These are phyloP conservation scores for Phytophthora tubulina DNA, from an alignment of 352 stramenopile species.

Conservation along the genomic window DNA sequence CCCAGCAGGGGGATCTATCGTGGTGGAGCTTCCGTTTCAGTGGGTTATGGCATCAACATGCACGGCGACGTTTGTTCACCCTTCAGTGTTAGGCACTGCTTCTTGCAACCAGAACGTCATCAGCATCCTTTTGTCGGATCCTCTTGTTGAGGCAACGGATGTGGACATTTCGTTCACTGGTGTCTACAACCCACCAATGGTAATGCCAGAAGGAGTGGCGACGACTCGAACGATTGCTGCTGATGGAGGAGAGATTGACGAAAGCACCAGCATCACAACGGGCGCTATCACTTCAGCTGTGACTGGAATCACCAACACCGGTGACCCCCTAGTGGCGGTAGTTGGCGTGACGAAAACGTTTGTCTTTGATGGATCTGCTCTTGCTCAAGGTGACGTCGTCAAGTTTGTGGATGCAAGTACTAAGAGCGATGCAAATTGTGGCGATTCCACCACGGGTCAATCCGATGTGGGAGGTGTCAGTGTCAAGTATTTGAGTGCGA, in stretches of 20 bases:
- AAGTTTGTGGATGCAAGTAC: conserved; percentile 76
- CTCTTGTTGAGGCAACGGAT: conserved; percentile 45
- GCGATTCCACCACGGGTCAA: conserved; percentile 38
- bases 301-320: conserved; percentile 46
- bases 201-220: conserved; percentile 41
- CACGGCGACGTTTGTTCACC: conserved; percentile 43
- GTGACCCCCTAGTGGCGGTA: conserved; percentile 61
- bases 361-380: conserved; percentile 51
- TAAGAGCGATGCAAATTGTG: conserved; percentile 66
- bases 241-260: conserved; percentile 62
- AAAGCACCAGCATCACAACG: conserved; percentile 44
- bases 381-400: conserved; percentile 54
- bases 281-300: conserved; percentile 50
- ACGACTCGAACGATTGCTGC: conserved; percentile 39
- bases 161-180: conserved; percentile 50
- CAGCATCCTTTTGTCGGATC: conserved; percentile 46
- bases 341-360: conserved; percentile 62
- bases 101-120: conserved; percentile 51
- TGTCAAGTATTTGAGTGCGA: conserved; percentile 36
- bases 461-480: conserved; percentile 65
- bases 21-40: conserved; percentile 52
- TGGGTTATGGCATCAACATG: conserved; percentile 56
- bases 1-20: conserved; percentile 41
- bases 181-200: conserved; percentile 56
- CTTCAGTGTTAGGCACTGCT: conserved; percentile 34